These are phyloP conservation scores for Fonsecaea pugnacius DNA, from an alignment of 2,329 filamentous ascomycete species.

Conservation along the genomic window DNA sequence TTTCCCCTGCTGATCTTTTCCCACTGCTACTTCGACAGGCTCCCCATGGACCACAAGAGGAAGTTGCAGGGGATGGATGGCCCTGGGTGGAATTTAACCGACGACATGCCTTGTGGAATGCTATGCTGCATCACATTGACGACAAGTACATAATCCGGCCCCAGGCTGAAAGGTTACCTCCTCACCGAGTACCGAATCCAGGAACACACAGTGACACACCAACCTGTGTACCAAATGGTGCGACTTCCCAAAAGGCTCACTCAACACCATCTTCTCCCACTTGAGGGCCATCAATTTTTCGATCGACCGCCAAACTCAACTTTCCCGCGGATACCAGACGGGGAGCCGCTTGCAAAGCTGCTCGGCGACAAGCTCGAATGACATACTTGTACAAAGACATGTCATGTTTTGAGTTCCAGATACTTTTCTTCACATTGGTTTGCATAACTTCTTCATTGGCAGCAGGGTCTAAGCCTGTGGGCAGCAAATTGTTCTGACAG, in stretches of 20 bases:
- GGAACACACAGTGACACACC: no score
- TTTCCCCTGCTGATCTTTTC: conserved; percentile 21
- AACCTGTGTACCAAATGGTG: neutral
- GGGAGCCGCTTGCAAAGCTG: neutral
- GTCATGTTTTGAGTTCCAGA: neutral
- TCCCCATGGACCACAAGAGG: neutral
- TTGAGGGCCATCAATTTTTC: neutral
- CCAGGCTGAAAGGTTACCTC: neutral
- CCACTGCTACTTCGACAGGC: neutral
- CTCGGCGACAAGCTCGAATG: neutral
- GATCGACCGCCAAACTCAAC: neutral
- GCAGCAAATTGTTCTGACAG: conserved; percentile 2
- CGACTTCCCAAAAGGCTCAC: neutral
- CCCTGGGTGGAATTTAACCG: neutral
- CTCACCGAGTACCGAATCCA: no score
- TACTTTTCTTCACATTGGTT: neutral
- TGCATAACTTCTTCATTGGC: neutral
- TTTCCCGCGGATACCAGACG: no score
- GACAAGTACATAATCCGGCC: conserved; percentile 2
- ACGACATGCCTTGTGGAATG: neutral
- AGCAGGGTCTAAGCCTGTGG: neutral
- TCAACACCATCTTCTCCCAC: neutral
- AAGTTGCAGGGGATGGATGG: neutral
- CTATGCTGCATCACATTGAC: neutral
- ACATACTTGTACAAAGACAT: no score